Evolutionary conservation across 805 yeast species (phyloP).

Genomic region (Pichia occidentalis): DNA sequence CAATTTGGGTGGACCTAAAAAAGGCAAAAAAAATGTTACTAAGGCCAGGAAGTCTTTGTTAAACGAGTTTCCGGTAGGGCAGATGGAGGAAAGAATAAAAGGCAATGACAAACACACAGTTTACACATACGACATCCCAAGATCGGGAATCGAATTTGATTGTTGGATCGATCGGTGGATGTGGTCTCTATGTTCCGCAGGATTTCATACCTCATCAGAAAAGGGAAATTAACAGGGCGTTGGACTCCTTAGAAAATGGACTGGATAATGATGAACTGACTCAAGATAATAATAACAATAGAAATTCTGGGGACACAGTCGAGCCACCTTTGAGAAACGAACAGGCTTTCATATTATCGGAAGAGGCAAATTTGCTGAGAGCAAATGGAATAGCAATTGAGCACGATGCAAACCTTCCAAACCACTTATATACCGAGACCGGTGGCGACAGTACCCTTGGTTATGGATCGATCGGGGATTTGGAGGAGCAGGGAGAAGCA

Average conservation of each 20-base stretch:
- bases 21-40: no score
- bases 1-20: no score
- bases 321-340: conserved; percentile 7
- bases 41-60: no score
- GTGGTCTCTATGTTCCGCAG: conserved; percentile 45
- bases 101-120: no score
- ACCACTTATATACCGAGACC: background rate
- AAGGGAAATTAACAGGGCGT: conserved; percentile 20
- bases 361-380: conserved; percentile 26
- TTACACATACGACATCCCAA: conserved; percentile 39
- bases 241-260: conserved; percentile 18
- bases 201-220: conserved; percentile 34
- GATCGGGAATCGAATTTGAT: conserved; percentile 45
- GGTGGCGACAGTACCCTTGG: background rate
- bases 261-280: conserved; percentile 13
- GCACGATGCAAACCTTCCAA: no score
- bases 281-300: background rate
- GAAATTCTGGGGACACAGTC: background rate
- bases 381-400: no score
- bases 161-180: conserved; percentile 45
- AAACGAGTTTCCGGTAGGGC: no score
- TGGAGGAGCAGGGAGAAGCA: conserved; percentile 20
- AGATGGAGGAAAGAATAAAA: no score
- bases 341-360: no score
- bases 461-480: no score